These are phyloP conservation scores for Ustilago shanxiensis DNA, from an alignment of 1,284 basidiomycete genomes.

Conservation along the genomic window DNA sequence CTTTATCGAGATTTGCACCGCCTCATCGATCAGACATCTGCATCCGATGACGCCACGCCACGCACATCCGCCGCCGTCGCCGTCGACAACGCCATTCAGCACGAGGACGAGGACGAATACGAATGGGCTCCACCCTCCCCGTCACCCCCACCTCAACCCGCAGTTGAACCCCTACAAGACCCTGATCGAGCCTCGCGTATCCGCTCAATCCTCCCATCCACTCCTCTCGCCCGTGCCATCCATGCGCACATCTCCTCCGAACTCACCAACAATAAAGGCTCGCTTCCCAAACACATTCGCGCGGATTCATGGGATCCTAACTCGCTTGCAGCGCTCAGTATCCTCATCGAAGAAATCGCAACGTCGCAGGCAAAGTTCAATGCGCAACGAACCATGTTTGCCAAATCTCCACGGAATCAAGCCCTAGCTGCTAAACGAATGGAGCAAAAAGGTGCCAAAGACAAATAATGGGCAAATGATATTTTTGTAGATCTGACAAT, in stretches of 20 bases:
- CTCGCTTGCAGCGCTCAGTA: constrained; percentile 25
- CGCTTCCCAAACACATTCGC: neutral
- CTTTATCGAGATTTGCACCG: constrained; percentile 26
- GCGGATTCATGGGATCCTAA: constrained; percentile 27
- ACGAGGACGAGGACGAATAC: constrained; percentile 5
- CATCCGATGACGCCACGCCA: neutral
- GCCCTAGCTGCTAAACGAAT: neutral
- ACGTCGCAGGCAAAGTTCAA: constrained; percentile 33
- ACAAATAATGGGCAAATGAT: neutral
- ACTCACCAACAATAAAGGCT: constrained; percentile 15
- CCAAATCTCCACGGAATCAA: constrained; percentile 30
- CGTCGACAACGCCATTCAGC: too few species aligned
- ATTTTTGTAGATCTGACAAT: neutral
- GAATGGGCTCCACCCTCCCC: constrained; percentile 15
- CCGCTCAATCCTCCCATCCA: constrained; percentile 1
- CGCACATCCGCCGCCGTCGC: neutral
- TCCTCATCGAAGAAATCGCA: constrained; percentile 35
- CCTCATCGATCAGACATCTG: neutral
- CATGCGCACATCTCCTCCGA: constrained; percentile 9
- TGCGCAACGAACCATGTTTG: constrained; percentile 36
- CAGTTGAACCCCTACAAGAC: neutral
- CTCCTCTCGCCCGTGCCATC: constrained; percentile 4
- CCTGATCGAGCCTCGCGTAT: neutral
- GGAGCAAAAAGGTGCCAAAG: constrained; percentile 6
- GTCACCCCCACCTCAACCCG: neutral